phyloP scores from a whole-genome alignment of 768 basidiomycete species.

The Macrolepiota fuliginosa region DNA sequence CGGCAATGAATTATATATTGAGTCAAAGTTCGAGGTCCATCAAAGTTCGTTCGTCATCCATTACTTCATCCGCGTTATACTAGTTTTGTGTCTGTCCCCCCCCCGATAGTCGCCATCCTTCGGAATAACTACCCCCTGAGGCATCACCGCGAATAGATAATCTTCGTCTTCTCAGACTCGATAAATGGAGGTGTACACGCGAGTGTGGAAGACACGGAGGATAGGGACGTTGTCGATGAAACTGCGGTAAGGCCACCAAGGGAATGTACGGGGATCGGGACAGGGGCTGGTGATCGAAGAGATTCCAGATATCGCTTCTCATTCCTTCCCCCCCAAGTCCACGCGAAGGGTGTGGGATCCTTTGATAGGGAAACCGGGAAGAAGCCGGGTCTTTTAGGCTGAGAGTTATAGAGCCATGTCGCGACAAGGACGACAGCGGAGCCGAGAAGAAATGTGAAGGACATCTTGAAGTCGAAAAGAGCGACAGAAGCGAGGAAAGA shows the following conservation, averaged over 20 bases:
- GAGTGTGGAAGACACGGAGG: slow-evolving; percentile 24
- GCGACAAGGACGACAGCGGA: slow-evolving; percentile 80
- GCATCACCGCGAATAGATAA: slow-evolving; percentile 12
- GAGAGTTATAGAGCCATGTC: slow-evolving; percentile 86
- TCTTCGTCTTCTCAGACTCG: slow-evolving; percentile 21
- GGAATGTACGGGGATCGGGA: slow-evolving; percentile 10
- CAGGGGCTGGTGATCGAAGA: slow-evolving; percentile 18
- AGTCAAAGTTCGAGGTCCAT: not conserved
- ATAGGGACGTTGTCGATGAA: slow-evolving; percentile 31
- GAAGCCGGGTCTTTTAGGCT: slow-evolving; percentile 34
- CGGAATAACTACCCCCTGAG: not conserved
- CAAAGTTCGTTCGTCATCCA: not conserved
- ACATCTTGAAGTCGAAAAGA: slow-evolving; percentile 87
- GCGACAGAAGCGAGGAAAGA: slow-evolving; percentile 91
- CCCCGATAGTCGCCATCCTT: not conserved
- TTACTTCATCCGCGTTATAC: not conserved
- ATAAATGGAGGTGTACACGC: slow-evolving; percentile 20
- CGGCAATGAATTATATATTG: not conserved
- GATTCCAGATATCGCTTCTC: slow-evolving; percentile 23
- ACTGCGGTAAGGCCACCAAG: slow-evolving; percentile 23
- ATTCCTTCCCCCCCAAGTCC: slow-evolving; percentile 19
- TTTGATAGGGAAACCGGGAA: slow-evolving; percentile 13
- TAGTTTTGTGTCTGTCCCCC: not conserved
- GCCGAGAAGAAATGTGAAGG: slow-evolving; percentile 82
- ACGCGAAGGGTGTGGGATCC: slow-evolving; percentile 11